Percentiles rank a stretch among this genome's conserved stretches.
These are phyloP conservation scores for Trametes cingulata DNA, from an alignment of 768 basidiomycete genomes.

Conservation along the genomic window DNA sequence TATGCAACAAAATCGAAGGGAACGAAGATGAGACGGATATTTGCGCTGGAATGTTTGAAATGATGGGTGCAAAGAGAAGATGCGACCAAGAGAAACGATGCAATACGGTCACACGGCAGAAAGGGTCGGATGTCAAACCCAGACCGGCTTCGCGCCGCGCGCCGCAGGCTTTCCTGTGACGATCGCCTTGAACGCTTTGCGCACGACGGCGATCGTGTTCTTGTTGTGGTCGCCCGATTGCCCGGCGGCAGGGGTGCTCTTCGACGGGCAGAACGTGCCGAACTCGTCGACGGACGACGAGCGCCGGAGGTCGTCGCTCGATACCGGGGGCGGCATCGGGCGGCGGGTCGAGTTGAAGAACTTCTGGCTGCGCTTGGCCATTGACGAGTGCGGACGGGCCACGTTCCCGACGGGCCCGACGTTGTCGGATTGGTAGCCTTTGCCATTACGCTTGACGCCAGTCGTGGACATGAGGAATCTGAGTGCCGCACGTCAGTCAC, in stretches of 20 bases:
- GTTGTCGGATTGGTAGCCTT: constrained; percentile 78
- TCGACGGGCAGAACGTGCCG: constrained; percentile 37
- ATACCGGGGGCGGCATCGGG: constrained; percentile 72
- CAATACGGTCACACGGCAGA: not conserved
- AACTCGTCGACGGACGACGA: constrained; percentile 65
- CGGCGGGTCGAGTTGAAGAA: constrained; percentile 50
- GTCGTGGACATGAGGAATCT: constrained; percentile 77
- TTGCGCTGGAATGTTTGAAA: too few relatives aligned
- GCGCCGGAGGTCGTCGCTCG: constrained; percentile 58
- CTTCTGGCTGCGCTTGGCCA: constrained; percentile 40
- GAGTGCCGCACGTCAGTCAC: not conserved
- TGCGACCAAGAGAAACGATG: not conserved
- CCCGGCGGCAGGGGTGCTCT: constrained; percentile 25
- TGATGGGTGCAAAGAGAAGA: not conserved
- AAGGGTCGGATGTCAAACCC: constrained; percentile 6
- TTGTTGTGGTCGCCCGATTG: constrained; percentile 46
- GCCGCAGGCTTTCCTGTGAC: constrained; percentile 53
- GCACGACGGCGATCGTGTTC: constrained; percentile 56
- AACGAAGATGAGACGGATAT: constrained; percentile 6
- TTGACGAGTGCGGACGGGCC: constrained; percentile 24
- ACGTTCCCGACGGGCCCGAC: constrained; percentile 44
- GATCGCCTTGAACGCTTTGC: constrained; percentile 76
- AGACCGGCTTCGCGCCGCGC: constrained; percentile 14
- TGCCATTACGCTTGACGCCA: constrained; percentile 77
- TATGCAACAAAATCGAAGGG: constrained; percentile 2